These are phyloP conservation scores for Sporothrix euskadiensis DNA, from an alignment of 2,329 filamentous ascomycete species.

Conservation along the genomic window DNA sequence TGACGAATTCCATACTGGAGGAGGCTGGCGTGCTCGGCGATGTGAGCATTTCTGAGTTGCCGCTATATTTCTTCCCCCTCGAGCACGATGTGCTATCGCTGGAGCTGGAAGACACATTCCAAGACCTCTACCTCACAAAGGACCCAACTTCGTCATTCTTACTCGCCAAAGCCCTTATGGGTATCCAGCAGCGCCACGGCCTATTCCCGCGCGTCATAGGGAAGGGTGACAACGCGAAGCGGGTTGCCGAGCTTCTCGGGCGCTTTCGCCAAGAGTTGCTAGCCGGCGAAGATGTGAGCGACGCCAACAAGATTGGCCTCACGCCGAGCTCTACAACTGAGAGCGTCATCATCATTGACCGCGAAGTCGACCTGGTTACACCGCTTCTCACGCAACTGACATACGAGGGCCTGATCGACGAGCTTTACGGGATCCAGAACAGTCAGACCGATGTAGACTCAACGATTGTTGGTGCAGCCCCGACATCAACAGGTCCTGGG, in stretches of 20 bases:
- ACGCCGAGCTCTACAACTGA: constrained; percentile 86
- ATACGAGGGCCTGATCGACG: constrained; percentile 94
- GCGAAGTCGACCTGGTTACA: constrained; percentile 91
- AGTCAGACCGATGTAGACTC: constrained; percentile 93
- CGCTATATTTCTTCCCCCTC: constrained; percentile 85
- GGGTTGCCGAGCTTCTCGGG: constrained; percentile 79
- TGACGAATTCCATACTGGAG: constrained; percentile 89
- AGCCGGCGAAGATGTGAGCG: constrained; percentile 72
- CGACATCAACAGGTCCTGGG: constrained; percentile 34
- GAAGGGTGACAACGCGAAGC: constrained; percentile 92
- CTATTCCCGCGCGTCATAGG: constrained; percentile 93
- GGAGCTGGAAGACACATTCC: constrained; percentile 83
- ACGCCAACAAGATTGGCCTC: constrained; percentile 63
- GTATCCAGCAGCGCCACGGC: constrained; percentile 85
- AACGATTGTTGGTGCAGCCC: constrained; percentile 72
- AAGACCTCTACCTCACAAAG: constrained; percentile 84
- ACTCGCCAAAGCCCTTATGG: constrained; percentile 89
- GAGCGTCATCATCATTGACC: constrained; percentile 90
- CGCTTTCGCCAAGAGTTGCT: constrained; percentile 89
- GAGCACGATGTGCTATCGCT: constrained; percentile 90
- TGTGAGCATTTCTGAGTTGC: constrained; percentile 82
- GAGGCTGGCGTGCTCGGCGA: constrained; percentile 92
- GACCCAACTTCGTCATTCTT: constrained; percentile 90
- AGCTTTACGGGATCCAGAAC: constrained; percentile 86
- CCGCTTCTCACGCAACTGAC: constrained; percentile 91